phyloP scores from a whole-genome alignment of 2,329 filamentous ascomycete species.

The Alternaria incomplexa region DNA sequence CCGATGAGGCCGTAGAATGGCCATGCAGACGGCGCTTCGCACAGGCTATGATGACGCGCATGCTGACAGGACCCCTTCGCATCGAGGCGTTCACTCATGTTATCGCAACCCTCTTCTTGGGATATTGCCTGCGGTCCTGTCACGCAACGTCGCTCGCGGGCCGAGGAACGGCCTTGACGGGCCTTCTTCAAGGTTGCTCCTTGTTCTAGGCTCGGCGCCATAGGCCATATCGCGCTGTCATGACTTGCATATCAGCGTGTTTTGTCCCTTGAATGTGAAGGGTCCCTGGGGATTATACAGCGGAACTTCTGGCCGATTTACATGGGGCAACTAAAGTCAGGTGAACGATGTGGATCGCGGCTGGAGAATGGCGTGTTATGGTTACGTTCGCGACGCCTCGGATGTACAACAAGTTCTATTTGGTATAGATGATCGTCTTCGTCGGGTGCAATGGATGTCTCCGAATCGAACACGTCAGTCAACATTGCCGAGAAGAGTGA shows the following conservation, averaged over 20 bases:
- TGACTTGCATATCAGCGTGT: neutral
- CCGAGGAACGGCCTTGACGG: constrained; percentile 2
- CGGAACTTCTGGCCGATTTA: neutral
- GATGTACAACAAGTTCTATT: neutral
- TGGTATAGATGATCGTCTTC: neutral
- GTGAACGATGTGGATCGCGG: neutral
- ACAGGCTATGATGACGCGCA: neutral
- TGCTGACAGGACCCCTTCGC: constrained; percentile 4
- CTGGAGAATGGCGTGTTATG: neutral
- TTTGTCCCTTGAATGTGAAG: neutral
- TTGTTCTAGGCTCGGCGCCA: neutral
- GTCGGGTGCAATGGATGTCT: neutral
- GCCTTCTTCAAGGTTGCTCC: constrained; percentile 1
- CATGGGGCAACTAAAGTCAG: neutral
- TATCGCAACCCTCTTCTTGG: constrained; percentile 2
- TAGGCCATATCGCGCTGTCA: neutral
- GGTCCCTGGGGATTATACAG: neutral
- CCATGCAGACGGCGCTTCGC: constrained; percentile 2
- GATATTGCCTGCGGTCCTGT: constrained; percentile 5
- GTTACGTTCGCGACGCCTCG: neutral
- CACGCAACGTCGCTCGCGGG: constrained; percentile 7
- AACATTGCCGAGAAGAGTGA: neutral
- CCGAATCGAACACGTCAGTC: neutral
- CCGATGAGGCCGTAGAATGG: constrained; percentile 7
- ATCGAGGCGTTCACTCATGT: neutral